Base-by-base conservation (phyloP, 345 rosid species). In the Crucihimalaya himalaica region DNA sequence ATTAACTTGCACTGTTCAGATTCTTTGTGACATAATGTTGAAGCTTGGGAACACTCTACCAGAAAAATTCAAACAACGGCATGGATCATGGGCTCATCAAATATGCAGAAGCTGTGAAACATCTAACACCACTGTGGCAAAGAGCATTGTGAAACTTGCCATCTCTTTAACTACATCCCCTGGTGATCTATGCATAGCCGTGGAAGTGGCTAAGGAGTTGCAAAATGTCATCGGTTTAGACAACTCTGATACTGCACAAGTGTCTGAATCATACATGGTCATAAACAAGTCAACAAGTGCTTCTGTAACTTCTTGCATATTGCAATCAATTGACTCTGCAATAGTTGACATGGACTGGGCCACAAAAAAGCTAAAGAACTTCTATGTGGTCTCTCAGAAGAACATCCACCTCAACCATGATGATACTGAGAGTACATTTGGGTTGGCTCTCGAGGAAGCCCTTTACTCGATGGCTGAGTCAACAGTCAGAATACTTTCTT, bases 341-440 rank as follows among this genome's bases (percentile, higher is more conserved):
- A 75, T 89, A 56, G 55, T 45, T 29, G 88, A 85, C 68, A 78
- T 89, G 85, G 93, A 89, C 25, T 86, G 96, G 96, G 83, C 85
- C 34, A 74, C 83, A 25, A 89, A 81, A 73, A 88, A 86, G 67
- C 79, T 85, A 39, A 92, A 82, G 80, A 72, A 70, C 32, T 48
- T 79, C n/a, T 75, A 74, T 72, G 69, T 80, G 55, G 72, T 79
- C 46, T 57, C 78, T 66, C 84, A 82, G 54, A 86, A 76, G 35
- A 65, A 67, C 72, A 74, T 73, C 32, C 73, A 72, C 63, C 66
- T 57, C 65, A 62, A 66, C 75, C 15, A 4, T 13, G 73, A 70
- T 52, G 57, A 76, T 19, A 72, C 76, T 70, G 89, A 85, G 68
- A 68, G 64, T 45, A 65, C 69, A 68, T 63, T 60, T 27, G 86